Conservation (phyloP, 345 rosid species). For the Trapa bicornis region DNA sequence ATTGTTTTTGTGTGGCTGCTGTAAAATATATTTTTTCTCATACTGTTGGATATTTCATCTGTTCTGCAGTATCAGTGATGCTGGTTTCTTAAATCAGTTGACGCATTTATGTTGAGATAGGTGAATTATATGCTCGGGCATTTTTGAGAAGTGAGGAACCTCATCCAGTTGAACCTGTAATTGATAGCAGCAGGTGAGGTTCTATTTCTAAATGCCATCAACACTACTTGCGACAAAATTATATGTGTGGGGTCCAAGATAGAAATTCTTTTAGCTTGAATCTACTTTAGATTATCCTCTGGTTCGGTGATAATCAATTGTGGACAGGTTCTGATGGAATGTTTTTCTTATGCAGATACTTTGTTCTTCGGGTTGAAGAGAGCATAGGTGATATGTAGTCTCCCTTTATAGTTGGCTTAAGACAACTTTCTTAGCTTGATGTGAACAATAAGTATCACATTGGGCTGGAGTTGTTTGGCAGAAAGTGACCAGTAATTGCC, state of each 20-base stretch:
- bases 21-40: background rate
- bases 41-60: background rate
- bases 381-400: slow-evolving; percentile 50
- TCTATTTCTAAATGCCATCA: slow-evolving; percentile 9
- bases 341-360: slow-evolving; percentile 63
- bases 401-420: background rate
- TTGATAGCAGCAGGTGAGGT: slow-evolving; percentile 93
- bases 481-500: background rate
- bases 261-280: background rate
- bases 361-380: slow-evolving; percentile 98
- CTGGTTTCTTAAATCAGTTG: slow-evolving; percentile 1
- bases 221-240: background rate
- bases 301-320: background rate
- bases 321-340: slow-evolving; percentile 10
- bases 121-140: slow-evolving; percentile 88
- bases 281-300: background rate
- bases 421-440: background rate
- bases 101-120: slow-evolving; percentile 19
- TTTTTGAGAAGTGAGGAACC: slow-evolving; percentile 86
- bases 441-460: background rate
- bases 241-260: background rate
- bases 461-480: background rate
- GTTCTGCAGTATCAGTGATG: background rate
- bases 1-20: slow-evolving; percentile 10
- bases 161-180: slow-evolving; percentile 93